Evolutionary conservation across 768 basidiomycete species (phyloP), one percentile per base, ranked within the genome.

Genomic region (Agrocybe pediades): DNA sequence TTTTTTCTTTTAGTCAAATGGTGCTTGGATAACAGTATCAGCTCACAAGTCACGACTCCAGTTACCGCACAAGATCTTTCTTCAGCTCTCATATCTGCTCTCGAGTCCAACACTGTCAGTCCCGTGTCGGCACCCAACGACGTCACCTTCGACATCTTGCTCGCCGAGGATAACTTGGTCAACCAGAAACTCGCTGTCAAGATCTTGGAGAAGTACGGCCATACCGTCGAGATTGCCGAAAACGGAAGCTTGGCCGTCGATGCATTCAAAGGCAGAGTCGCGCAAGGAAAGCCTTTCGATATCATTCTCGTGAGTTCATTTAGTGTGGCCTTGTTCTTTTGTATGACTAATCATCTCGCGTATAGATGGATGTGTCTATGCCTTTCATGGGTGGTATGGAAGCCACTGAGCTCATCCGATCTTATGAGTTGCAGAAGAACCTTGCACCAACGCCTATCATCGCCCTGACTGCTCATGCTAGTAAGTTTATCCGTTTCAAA

Each of bases 311-410:
- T 95, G 59, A 62, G 90, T 79, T 3, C 9, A 46, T n/a, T 15
- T 26, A 44, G 41, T 30, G 42, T 29, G 41, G 21, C 36, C 9
- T 25, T 15, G 8, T 13, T 54, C 23, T 21, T 25, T 16, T 42
- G 29, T n/a, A 7, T 16, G 59, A 20, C 25, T 58, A 26, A 55
- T 39, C 46, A 48, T 7, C 2, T 20, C n/a, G 53, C 47, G 15
- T 51, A 6, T 56, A 96, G 91, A 98, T 98, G 96, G 95, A 98
- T 63, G 89, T 97, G 13, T 97, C 95, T 9, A 95, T 96, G 93
- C 93, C 95, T 6, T 88, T 95, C 71, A 98, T 98, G 93, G 95
- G 95, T 46, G 95, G 96, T 58, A 93, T 96, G 87, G 95, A 99
- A 71, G 93, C 96, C 1, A 99, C 97, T 0, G 88, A 94, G 59